phyloP scores from a whole-genome alignment of 148 eudicot species.

The Rhododendron griersonianum region DNA sequence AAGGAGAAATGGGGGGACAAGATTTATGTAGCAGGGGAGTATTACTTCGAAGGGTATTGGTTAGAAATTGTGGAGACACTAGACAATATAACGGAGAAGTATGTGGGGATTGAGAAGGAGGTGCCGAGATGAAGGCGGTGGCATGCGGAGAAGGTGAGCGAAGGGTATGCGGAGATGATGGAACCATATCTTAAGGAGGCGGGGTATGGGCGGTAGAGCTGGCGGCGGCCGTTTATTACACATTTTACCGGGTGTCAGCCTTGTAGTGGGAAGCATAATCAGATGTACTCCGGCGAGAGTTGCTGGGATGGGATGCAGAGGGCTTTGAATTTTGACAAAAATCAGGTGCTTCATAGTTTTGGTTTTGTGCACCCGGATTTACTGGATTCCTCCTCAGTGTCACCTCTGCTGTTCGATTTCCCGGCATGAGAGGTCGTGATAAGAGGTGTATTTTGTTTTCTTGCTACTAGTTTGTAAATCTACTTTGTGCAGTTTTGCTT shows the following conservation, averaged over 20 bases:
- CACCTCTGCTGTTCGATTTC: slow-evolving; percentile 42
- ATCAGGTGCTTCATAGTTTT: slow-evolving; percentile 69
- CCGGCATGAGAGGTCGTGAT: slow-evolving; percentile 22
- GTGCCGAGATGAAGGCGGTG: slow-evolving; percentile 35
- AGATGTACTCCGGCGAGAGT: slow-evolving; percentile 41
- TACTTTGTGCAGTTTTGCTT: neutral
- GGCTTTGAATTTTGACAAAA: slow-evolving; percentile 72
- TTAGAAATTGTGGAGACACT: slow-evolving; percentile 50
- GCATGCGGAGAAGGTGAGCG: slow-evolving; percentile 69
- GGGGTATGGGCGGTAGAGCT: slow-evolving; percentile 33
- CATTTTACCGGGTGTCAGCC: slow-evolving; percentile 95
- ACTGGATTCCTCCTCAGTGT: slow-evolving; percentile 38
- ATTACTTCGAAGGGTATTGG: slow-evolving; percentile 85
- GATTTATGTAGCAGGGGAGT: slow-evolving; percentile 56
- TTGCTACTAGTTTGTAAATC: neutral
- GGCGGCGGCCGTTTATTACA: slow-evolving; percentile 74
- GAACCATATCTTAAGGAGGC: slow-evolving; percentile 33
- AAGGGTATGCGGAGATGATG: slow-evolving; percentile 30
- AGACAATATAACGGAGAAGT: slow-evolving; percentile 33
- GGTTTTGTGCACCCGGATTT: slow-evolving; percentile 61
- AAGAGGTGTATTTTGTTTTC: neutral
- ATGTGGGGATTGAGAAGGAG: slow-evolving; percentile 29
- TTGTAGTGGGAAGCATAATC: slow-evolving; percentile 71
- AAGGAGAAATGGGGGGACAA: slow-evolving; percentile 61
- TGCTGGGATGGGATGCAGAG: slow-evolving; percentile 63